Evolutionary conservation across 257 asterid genomes (phyloP), one percentile per base, ranked within the genome.

Genomic region (Marsdenia floribunda): DNA sequence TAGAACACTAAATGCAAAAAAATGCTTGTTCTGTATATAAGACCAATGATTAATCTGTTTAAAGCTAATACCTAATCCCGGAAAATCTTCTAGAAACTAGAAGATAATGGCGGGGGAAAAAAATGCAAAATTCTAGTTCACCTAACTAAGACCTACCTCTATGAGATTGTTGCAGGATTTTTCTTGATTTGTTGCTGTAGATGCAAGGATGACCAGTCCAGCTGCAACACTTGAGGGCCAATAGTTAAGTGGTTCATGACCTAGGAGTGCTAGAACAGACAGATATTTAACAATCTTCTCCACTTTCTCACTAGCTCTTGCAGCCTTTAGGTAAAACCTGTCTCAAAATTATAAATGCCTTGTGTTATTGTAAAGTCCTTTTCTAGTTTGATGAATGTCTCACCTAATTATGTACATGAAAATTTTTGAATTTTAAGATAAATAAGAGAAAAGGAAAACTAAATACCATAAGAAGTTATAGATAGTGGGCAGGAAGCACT

Each of bases 221-320:
- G 99, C 97, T 75, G 99, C 99, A 57, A 92, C 93, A 74, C 96
- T 88, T 33, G 98, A 95, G 50, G 99, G 98, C 96, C 99, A 92
- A 75, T 78, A 92, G 86, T 91, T 85, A 60, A 92, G 96, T 82
- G 88, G 97, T 81, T 95, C 94, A 78, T 86, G 96, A 76, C 98
- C 90, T 76, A 88, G 86, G 77, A 90, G 86, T 19, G 96, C 87
- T 71, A 95, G 88, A 72, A 91, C 85, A 75, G 96, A 96, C 61
- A 95, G 81, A 82, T 89, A 84, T 65, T 87, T 88, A 53, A 91
- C 73, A 47, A 88, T 92, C 87, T 85, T 92, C 79, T 86, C 97
- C 75, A 87, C 83, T 53, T 70, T 74, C 76, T 85, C 90, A 59
- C 82, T 78, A 40, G 91, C 96, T 79, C 82, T 86, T 63, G 90